Evolutionary conservation across 1,284 basidiomycete species (phyloP), one percentile per base, ranked within the genome.

Genomic region (Fomitopsis schrenkii): DNA sequence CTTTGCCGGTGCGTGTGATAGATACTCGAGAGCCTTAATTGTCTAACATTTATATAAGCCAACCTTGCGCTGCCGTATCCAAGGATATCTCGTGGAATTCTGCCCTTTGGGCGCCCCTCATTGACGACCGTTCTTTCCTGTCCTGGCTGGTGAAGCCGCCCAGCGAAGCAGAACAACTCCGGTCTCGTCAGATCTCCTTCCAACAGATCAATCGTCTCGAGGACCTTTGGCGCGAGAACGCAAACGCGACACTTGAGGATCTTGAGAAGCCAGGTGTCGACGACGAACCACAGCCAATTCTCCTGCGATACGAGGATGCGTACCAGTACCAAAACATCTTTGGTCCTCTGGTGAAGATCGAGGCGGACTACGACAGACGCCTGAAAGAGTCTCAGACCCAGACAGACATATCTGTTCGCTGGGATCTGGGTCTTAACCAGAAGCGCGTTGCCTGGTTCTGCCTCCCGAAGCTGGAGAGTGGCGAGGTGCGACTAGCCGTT

Each of bases 291-390:
- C 94, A 97, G 73, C 86, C 91, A 1, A 94, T 99, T 65, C 74
- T 97, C 35, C 77, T 94, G 48, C 88, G 88, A 38, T 99, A 99
- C 75, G 97, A 99, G 74, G 97, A 99, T 73, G 97, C 97, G 42
- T 98, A 98, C 73, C 97, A 99, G 74, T 99, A 99, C 74, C 97
- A 98, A 77, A 98, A 98, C 73, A 98, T 99, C 62, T 97, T 98
- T 71, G 97, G 97, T 1, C 97, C 97, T 8, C 84, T 99, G 45
- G 97, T 99, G 74, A 99, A 99, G 80, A 98, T 99, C 69, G 97
- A 99, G 74, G 97, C 97, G 6, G 97, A 99, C 78, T 99, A 98
- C 71, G 97, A 99, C 75, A 97, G 97, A 77, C 87, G 91, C 63
- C 83, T 99, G 70, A 99, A 99, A 77, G 97, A 99, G 75, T 94